Percentiles rank a stretch among this genome's conserved stretches.
These are phyloP conservation scores for Porphyrellus sp. DNA, from an alignment of 1,284 basidiomycete genomes.

Conservation along the genomic window DNA sequence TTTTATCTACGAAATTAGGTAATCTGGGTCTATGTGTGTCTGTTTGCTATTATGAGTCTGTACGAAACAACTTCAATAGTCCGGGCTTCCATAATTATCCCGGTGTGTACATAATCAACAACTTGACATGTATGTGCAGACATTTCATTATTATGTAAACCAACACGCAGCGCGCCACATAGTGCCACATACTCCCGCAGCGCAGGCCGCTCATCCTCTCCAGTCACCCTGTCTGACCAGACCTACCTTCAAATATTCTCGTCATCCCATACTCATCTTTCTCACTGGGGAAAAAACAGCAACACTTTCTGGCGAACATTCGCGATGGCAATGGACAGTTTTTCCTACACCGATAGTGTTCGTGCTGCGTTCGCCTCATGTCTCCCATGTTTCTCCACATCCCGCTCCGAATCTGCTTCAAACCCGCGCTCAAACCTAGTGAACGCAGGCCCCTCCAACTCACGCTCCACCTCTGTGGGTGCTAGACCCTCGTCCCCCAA, in stretches of 20 bases:
- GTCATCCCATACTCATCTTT: not conserved
- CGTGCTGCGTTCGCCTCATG: conserved; percentile 57
- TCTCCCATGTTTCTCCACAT: conserved; percentile 49
- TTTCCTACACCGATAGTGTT: conserved; percentile 61
- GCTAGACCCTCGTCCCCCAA: conserved; percentile 40
- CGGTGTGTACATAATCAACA: too few species aligned
- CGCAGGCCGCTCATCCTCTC: not conserved
- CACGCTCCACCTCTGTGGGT: conserved; percentile 29
- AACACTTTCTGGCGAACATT: not conserved
- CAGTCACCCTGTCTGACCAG: not conserved
- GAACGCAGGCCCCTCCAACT: conserved; percentile 30
- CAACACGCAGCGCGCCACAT: too few species aligned
- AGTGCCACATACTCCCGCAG: too few species aligned
- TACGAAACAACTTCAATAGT: too few species aligned
- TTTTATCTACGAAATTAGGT: too few species aligned
- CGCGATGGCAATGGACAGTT: conserved; percentile 41
- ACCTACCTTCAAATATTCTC: not conserved
- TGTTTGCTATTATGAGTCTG: too few species aligned
- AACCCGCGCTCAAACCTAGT: conserved; percentile 1
- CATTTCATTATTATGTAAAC: too few species aligned
- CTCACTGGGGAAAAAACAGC: not conserved
- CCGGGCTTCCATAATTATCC: too few species aligned
- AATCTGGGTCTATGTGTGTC: too few species aligned
- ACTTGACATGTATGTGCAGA: too few species aligned
- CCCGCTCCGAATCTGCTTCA: conserved; percentile 23